A percentile compares a stretch with the other conserved stretches of the same genome.
Conservation (phyloP, 345 rosid species). For the Syzygium grande region DNA sequence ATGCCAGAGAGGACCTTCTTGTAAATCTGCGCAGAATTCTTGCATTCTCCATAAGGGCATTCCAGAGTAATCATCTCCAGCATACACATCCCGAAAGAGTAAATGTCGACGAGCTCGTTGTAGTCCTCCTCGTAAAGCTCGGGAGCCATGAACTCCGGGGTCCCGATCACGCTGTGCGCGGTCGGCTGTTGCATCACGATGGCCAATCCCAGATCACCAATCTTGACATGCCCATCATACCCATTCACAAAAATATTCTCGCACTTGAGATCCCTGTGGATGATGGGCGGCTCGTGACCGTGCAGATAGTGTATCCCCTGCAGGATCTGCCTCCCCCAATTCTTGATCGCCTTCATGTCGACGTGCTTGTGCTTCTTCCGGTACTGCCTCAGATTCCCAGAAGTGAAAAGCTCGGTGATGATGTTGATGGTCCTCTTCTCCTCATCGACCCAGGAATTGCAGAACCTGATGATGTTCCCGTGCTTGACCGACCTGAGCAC, state of each 20-base stretch:
- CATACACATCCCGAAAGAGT: constrained; percentile 85
- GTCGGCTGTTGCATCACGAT: constrained; percentile 71
- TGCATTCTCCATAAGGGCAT: constrained; percentile 76
- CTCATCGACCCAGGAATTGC: constrained; percentile 85
- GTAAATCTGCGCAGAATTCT: constrained; percentile 69
- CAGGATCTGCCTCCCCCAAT: constrained; percentile 82
- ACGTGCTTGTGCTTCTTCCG: constrained; percentile 71
- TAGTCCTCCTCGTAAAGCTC: constrained; percentile 88
- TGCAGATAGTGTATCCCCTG: constrained; percentile 62
- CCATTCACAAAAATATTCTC: constrained; percentile 85
- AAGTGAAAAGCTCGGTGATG: constrained; percentile 92
- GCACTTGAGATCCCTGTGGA: constrained; percentile 85
- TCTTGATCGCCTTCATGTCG: constrained; percentile 69
- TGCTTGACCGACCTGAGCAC: constrained; percentile 72
- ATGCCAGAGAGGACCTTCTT: constrained; percentile 70
- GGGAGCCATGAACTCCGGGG: constrained; percentile 96
- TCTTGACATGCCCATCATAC: constrained; percentile 76
- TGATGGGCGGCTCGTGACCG: constrained; percentile 54
- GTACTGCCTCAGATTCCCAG: constrained; percentile 81
- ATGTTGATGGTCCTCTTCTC: constrained; percentile 77
- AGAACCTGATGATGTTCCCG: constrained; percentile 70
- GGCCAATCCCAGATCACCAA: constrained; percentile 87
- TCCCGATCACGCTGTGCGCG: constrained; percentile 77
- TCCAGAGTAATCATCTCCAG: constrained; percentile 80
- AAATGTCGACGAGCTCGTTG: constrained; percentile 75